A percentile compares a stretch with the other conserved stretches of the same genome.
Conservation (phyloP, 108 stramenopile species). For the Skeletonema grethae region DNA sequence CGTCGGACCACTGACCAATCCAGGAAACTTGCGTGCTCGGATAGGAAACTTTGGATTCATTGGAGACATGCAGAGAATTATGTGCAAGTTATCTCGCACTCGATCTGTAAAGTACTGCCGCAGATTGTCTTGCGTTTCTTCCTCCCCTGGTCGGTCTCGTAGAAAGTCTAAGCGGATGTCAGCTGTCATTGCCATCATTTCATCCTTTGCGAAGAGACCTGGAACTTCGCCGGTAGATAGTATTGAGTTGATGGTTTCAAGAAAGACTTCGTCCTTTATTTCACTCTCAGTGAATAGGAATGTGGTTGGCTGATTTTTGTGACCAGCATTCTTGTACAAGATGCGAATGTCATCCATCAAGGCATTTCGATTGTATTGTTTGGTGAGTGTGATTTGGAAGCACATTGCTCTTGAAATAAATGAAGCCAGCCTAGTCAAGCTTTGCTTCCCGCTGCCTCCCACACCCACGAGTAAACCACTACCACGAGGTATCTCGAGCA, state of each 20-base stretch:
- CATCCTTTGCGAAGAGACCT: constrained; percentile 92
- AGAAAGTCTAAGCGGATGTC: constrained; percentile 63
- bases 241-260: constrained; percentile 88
- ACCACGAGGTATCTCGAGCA: constrained; percentile 89
- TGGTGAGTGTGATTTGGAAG: constrained; percentile 93
- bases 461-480: constrained; percentile 89
- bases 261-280: constrained; percentile 91
- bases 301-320: constrained; percentile 74
- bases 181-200: constrained; percentile 91
- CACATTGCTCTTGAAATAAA: constrained; percentile 83
- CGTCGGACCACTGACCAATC: constrained; percentile 82
- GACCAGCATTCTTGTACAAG: constrained; percentile 88
- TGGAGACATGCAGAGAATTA: constrained; percentile 94
- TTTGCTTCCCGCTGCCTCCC: constrained; percentile 92
- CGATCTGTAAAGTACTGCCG: constrained; percentile 88
- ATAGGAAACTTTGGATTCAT: constrained; percentile 88
- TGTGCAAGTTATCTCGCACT: constrained; percentile 87
- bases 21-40: constrained; percentile 90
- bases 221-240: constrained; percentile 91
- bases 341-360: constrained; percentile 84
- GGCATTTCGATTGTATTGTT: constrained; percentile 78
- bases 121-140: constrained; percentile 84
- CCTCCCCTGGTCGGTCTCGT: constrained; percentile 78
- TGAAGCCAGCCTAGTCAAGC: constrained; percentile 78
- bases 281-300: constrained; percentile 94